Conservation (phyloP, 805 yeast genomes). For the Maudiozyma turicensis region DNA sequence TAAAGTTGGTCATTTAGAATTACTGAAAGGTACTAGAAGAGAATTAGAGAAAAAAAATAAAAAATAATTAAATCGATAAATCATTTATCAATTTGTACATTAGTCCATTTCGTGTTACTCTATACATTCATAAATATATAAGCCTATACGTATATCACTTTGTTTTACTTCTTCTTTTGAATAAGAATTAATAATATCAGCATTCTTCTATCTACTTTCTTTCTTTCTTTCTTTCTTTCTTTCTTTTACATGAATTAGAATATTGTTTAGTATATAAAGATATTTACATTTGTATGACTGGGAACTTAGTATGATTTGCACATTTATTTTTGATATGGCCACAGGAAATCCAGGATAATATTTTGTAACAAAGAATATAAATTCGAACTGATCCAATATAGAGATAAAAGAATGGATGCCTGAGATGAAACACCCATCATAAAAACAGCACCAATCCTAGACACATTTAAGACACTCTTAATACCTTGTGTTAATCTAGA, state of each 20-base stretch:
- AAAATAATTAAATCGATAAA: constrained; percentile 1
- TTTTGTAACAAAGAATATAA: constrained; percentile 69
- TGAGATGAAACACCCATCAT: constrained; percentile 79
- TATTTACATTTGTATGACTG: background rate
- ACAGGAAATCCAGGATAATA: constrained; percentile 49
- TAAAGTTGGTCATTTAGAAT: constrained; percentile 88
- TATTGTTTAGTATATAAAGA: too few relatives aligned
- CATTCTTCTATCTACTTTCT: too few relatives aligned
- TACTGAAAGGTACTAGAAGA: constrained; percentile 84
- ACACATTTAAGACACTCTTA: constrained; percentile 49
- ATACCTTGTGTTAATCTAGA: constrained; percentile 22
- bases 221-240: too few relatives aligned
- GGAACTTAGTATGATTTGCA: background rate
- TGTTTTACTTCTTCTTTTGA: too few relatives aligned
- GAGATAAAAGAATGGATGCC: constrained; percentile 70
- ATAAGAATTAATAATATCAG: too few relatives aligned
- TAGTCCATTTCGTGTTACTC: too few relatives aligned
- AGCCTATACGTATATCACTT: too few relatives aligned
- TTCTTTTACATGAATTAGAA: too few relatives aligned
- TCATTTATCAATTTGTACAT: too few relatives aligned
- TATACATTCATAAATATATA: background rate
- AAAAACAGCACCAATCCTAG: constrained; percentile 67
- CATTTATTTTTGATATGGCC: constrained; percentile 36
- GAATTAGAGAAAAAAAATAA: constrained; percentile 48
- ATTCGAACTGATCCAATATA: constrained; percentile 91